Percentiles rank a stretch among this genome's conserved stretches.
Evolutionary conservation across 805 yeast species (phyloP).

Genomic region (Starmera caribaea): DNA sequence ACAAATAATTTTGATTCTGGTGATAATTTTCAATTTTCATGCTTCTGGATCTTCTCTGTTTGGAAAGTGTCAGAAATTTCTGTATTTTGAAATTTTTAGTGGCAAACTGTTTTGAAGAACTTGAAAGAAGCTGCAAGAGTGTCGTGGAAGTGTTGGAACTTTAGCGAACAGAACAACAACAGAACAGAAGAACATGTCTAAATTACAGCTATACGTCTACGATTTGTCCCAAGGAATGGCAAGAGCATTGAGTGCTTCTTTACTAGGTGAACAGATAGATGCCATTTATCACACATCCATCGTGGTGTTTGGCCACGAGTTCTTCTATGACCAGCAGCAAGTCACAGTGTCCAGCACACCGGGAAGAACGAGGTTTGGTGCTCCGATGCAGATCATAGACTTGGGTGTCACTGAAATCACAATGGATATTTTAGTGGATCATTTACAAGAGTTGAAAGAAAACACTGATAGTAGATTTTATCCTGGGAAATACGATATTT

Average conservation of each 20-base stretch:
- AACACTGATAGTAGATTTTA: conserved; percentile 31
- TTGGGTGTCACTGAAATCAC: conserved; percentile 45
- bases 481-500: conserved; percentile 38
- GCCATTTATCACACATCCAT: conserved; percentile 64
- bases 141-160: not conserved
- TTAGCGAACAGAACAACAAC: no score
- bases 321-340: conserved; percentile 47
- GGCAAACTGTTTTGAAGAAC: not conserved
- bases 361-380: conserved; percentile 51
- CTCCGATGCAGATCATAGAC: conserved; percentile 41
- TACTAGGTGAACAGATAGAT: conserved; percentile 45
- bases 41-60: no score
- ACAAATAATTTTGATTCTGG: no score
- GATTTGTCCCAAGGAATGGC: conserved; percentile 60
- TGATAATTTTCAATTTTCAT: no score
- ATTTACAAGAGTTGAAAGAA: conserved; percentile 34
- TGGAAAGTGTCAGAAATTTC: no score
- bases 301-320: conserved; percentile 43
- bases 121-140: no score
- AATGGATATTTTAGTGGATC: conserved; percentile 43
- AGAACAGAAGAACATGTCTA: not conserved
- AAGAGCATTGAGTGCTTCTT: conserved; percentile 33
- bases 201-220: conserved; percentile 36
- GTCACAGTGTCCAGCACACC: conserved; percentile 34
- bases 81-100: no score